Evolutionary conservation across 2,329 filamentous ascomycete genomes (phyloP).

Genomic region (Colletotrichum sansevieriae): DNA sequence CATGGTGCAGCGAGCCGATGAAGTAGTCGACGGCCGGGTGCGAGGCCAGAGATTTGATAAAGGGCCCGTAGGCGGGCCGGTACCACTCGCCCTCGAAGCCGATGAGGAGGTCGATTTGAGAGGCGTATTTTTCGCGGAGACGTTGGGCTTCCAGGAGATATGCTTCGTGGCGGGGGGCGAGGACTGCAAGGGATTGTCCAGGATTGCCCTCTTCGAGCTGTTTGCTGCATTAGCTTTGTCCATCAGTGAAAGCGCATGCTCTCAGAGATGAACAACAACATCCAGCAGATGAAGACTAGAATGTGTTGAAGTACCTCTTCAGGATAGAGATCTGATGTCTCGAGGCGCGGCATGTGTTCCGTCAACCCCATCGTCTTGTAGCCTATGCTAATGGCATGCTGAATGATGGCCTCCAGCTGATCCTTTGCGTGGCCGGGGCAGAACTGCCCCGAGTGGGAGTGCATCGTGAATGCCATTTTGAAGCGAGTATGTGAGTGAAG

Average conservation of each 20-base stretch:
- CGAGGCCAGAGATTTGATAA: slow-evolving; percentile 70
- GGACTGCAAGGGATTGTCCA: slow-evolving; percentile 59
- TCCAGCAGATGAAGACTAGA: no score
- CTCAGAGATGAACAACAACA: no score
- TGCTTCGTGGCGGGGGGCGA: slow-evolving; percentile 71
- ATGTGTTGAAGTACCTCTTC: slow-evolving; percentile 74
- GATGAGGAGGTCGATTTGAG: slow-evolving; percentile 82
- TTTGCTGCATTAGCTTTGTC: slow-evolving; percentile 42
- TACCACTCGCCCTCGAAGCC: slow-evolving; percentile 97
- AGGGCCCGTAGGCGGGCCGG: slow-evolving; percentile 69
- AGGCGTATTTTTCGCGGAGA: slow-evolving; percentile 77
- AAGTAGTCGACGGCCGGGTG: slow-evolving; percentile 85
- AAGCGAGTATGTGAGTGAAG: slow-evolving; percentile 1
- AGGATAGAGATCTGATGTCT: slow-evolving; percentile 84
- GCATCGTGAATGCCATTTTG: slow-evolving; percentile 96
- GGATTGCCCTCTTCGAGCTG: slow-evolving; percentile 66
- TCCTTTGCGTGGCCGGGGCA: slow-evolving; percentile 91
- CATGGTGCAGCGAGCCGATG: slow-evolving; percentile 93
- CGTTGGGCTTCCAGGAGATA: slow-evolving; percentile 83
- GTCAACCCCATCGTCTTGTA: slow-evolving; percentile 90
- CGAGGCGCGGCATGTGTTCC: slow-evolving; percentile 92
- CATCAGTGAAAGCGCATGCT: no score
- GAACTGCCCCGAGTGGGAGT: slow-evolving; percentile 98
- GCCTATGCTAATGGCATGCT: slow-evolving; percentile 80
- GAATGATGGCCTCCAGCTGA: slow-evolving; percentile 85